Conservation (phyloP, 2,329 filamentous ascomycete species). For the Verticillium dahliae region DNA sequence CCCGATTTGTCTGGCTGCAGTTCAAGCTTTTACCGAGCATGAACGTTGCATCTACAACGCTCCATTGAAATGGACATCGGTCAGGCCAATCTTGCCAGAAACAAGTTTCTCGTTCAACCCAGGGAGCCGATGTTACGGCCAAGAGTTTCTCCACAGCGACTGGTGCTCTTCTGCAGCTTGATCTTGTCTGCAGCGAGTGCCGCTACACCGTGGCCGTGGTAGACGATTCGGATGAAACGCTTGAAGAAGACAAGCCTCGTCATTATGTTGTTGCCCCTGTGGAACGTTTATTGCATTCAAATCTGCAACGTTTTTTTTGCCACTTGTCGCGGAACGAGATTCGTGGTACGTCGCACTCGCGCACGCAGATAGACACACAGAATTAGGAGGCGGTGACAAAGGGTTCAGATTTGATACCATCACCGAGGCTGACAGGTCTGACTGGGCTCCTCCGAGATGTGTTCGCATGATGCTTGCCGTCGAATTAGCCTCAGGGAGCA, state of each 20-base stretch:
- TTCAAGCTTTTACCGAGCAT: neutral
- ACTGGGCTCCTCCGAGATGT: neutral
- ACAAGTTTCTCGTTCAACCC: neutral
- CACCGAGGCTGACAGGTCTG: neutral
- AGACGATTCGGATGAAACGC: neutral
- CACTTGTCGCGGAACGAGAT: neutral
- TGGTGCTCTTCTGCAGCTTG: neutral
- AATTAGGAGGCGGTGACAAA: neutral
- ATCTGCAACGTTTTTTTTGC: neutral
- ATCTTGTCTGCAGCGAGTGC: neutral
- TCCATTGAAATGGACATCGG: neutral
- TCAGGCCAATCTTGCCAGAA: neutral
- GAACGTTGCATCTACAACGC: neutral
- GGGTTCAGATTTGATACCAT: neutral
- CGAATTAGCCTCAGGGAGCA: neutral
- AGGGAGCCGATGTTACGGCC: neutral
- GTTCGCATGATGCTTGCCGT: neutral
- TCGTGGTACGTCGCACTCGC: neutral
- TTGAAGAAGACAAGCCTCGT: neutral
- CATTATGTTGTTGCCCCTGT: neutral
- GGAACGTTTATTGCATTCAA: neutral
- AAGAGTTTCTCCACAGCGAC: neutral
- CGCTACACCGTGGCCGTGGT: too few relatives aligned
- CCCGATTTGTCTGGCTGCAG: neutral
- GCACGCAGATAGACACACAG: neutral